Conservation (phyloP, 768 basidiomycete species). For the Pisolithus orientalis region DNA sequence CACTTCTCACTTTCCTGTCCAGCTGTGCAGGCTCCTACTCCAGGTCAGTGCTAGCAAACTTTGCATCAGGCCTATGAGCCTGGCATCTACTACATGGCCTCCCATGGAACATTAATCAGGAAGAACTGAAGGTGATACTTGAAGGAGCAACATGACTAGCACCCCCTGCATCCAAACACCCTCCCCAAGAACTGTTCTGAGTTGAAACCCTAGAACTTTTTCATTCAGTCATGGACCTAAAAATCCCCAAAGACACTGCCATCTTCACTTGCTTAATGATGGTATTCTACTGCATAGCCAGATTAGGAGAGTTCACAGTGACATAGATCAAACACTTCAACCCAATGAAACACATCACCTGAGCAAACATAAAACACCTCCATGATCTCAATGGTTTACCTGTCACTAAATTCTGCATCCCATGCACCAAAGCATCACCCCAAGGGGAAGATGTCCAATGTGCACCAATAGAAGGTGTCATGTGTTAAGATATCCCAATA, state of each 20-base stretch:
- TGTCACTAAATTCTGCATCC: background rate
- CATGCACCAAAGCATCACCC: background rate
- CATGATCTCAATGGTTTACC: background rate
- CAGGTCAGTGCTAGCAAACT: slow-evolving; percentile 27
- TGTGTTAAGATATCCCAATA: no score
- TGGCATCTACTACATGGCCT: slow-evolving; percentile 43
- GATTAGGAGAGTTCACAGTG: slow-evolving; percentile 10
- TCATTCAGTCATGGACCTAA: slow-evolving; percentile 18
- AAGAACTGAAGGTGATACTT: slow-evolving; percentile 23
- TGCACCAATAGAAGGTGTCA: no score
- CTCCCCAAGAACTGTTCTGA: slow-evolving; percentile 27
- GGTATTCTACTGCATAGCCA: slow-evolving; percentile 9
- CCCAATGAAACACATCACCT: background rate
- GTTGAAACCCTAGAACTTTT: background rate
- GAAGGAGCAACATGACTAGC: slow-evolving; percentile 1
- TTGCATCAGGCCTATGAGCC: no score
- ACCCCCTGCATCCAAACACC: slow-evolving; percentile 14
- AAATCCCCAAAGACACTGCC: slow-evolving; percentile 27
- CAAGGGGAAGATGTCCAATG: no score
- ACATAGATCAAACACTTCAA: background rate
- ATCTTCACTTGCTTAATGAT: slow-evolving; percentile 28
- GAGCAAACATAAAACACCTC: background rate
- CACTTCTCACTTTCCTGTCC: slow-evolving; percentile 27
- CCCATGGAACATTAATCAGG: slow-evolving; percentile 24
- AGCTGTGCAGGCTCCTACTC: slow-evolving; percentile 29